Base-by-base conservation (phyloP, 257 asterid species). In the Cruciata laevipes region DNA sequence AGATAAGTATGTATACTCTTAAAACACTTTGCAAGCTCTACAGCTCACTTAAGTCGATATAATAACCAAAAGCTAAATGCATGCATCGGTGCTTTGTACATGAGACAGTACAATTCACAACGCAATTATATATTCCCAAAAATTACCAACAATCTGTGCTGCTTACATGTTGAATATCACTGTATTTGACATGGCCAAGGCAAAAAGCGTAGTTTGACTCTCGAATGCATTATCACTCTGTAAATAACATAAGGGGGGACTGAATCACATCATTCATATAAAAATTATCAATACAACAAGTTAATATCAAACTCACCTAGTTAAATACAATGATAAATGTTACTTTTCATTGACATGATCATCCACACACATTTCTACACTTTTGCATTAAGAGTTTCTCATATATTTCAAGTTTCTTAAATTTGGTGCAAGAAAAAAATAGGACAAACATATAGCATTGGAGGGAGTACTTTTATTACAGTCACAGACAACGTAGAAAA, bases 141-240 rank as follows among this genome's bases (percentile, higher is more conserved):
- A 49, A 17, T 49, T 49, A 12, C 56, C 21, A 49, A 3, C 56
- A 52, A 52, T 16, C 52, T 44, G 59, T 52, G 24, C 12, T 18
- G 1, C 69, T 47, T 49, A 66, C 69, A 66, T 27, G 35, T 66
- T 47, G 58, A 47, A 18, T 66, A 66, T 66, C 61, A 66, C 60
- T 11, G 20, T 23, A 4, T 47, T 18, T 21, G 69, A 66, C 42
- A 66, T 66, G n/a, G 69, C 42, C 30, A 66, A 17, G 30, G 44
- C 69, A 17, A 66, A 66, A 4, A 66, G n/a, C 42, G 69, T 53
- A 8, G 44, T 27, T 66, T 66, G 6, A 18, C 4, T 66, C 42
- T 66, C 69, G 30, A 66, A 66, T 25, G 38, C 20, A 12, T 17
- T 24, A 30, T 44, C 55, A 0, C 42, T 58, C 69, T 66, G 60